Evolutionary conservation across 192 early-diverging fungal species (phyloP).

Genomic region (Backusella sp.): DNA sequence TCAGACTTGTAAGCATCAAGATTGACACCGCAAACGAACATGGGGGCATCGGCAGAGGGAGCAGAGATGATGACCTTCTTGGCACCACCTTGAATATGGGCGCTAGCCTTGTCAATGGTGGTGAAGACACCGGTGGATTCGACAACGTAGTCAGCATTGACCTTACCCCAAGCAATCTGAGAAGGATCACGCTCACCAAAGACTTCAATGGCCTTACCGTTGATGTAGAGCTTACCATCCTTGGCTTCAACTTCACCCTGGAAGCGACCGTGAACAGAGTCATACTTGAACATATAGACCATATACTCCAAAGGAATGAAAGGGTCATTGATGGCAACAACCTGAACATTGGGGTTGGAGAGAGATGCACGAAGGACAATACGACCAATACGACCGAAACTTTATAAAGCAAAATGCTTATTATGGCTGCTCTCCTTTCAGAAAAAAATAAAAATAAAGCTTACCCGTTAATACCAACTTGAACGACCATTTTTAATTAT

Average conservation of each 20-base stretch:
- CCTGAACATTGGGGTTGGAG: slow-evolving; percentile 66
- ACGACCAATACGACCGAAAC: slow-evolving; percentile 98
- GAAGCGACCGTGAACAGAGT: slow-evolving; percentile 98
- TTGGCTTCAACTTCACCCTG: slow-evolving; percentile 77
- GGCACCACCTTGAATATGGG: slow-evolving; percentile 90
- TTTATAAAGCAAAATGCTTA: slow-evolving; percentile 5
- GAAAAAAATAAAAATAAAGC: background rate
- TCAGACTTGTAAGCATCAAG: slow-evolving; percentile 85
- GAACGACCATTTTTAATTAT: background rate
- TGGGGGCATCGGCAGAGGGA: slow-evolving; percentile 94
- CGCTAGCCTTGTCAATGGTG: slow-evolving; percentile 80
- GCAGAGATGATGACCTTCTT: slow-evolving; percentile 99
- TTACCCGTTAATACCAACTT: slow-evolving; percentile 19
- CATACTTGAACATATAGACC: slow-evolving; percentile 98
- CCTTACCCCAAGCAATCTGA: slow-evolving; percentile 85
- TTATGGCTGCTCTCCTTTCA: background rate
- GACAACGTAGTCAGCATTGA: slow-evolving; percentile 88
- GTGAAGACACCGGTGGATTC: slow-evolving; percentile 99
- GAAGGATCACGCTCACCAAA: slow-evolving; percentile 76
- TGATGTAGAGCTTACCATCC: slow-evolving; percentile 86
- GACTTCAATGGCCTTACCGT: slow-evolving; percentile 79
- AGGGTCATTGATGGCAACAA: slow-evolving; percentile 95
- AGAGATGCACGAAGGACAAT: slow-evolving; percentile 91
- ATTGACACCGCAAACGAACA: slow-evolving; percentile 99
- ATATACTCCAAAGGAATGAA: slow-evolving; percentile 97